Base-by-base conservation (phyloP, 768 basidiomycete species). In the Boletus patriciae region DNA sequence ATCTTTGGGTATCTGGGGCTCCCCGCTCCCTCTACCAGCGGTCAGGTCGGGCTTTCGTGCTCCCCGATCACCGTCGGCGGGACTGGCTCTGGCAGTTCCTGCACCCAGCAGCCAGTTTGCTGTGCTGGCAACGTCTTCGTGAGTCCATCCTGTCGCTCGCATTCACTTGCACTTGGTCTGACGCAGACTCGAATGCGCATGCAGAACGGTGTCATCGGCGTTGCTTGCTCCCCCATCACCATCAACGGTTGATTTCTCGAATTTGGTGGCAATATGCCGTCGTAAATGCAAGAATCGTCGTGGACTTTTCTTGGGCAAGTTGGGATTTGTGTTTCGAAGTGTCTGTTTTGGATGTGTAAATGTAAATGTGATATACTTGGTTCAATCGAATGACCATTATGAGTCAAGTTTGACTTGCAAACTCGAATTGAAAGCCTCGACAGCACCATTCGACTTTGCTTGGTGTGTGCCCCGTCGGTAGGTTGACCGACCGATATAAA, bases 41-140 rank as follows among this genome's bases (percentile, higher is more conserved):
- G 46, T 10, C 53, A 49, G 47, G 29, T 55, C 19, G 54, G 34
- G 21, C 9, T 50, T 19, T 50, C 47, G 10, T 55, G 54, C 42
- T 42, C 46, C 18, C 46, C 40, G 54, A 25, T 43, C 40, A 49
- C 46, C n/a, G 15, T 34, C 6, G 46, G 21, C 7, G 53, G 53
- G 7, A n/a, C 10, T 3, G 36, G 53, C 1, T 10, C 21, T 27
- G 53, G 46, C 23, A 25, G 25, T 25, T 25, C 25, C 25, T 25
- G 25, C 25, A 25, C 25, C 25, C 25, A 25, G 25, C 25, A 25
- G 25, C 25, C 25, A 2, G 25, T 25, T 25, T 25, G 25, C 25
- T 25, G 25, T 25, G 25, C 25, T 25, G 25, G 25, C 25, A 25
- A 25, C 25, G 25, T 25, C 25, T 25, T 25, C 25, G 25, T 25